Base-by-base conservation (phyloP, 2,329 filamentous ascomycete species). In the Cordyceps pruinosa region DNA sequence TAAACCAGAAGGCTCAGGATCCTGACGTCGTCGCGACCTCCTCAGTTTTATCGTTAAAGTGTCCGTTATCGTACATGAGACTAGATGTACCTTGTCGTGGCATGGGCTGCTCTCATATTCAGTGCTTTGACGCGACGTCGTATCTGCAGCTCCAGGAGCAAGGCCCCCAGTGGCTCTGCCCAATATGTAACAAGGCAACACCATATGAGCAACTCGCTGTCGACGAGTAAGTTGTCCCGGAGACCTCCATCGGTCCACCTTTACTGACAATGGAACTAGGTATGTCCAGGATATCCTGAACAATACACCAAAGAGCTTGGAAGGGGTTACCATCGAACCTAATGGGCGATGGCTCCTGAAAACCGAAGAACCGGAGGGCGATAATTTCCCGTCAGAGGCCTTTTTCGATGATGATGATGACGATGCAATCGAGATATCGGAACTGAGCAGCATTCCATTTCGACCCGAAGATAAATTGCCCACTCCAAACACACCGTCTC, bases 131-230 rank as follows among this genome's bases (percentile, higher is more conserved):
- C 70, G 93, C 89, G 3, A 87, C 84, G 3, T 95, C 90, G 2
- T 99, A 97, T 68, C 79, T 99, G 21, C 90, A 96, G 65, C 75
- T 99, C 28, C 93, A 97, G 69, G 91, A 97, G 69, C 94, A 99
- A 75, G 93, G 90, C 0, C 94, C 94, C 0, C 95, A 94, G 19
- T 99, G 94, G 94, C 79, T 85, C n/a, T 99, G 94, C 66, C 94
- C 94, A 0, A 87, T 97, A 23, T 99, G 94, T 75, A 93, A 87
- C 71, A 95, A 92, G 66, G 73, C 83, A 0, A 86, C 91, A 2
- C 84, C 86, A 0, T 99, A 90, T 70, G 88, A 93, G 51, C 85
- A 83, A 48, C 75, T 99, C 25, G 90, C 90, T 12, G 84, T 97
- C 30, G 94, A 99, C 64, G 88, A 94, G 83, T 94, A 77, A 72